Conservation (phyloP, 345 rosid species). For the Eucalyptus globulus region DNA sequence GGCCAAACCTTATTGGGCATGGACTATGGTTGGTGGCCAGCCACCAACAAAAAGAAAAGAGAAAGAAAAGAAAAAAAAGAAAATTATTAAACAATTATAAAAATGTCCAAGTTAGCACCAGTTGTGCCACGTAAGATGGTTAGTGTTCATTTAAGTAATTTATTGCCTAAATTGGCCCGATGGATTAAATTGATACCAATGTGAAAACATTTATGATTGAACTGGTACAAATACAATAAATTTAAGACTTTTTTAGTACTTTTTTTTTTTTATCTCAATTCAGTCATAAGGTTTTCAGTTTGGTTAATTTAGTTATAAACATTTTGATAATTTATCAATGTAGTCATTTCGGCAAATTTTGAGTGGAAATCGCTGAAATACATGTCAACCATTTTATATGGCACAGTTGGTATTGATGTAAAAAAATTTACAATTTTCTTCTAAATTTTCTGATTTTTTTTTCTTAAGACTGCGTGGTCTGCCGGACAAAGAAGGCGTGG, state of each 20-base stretch:
- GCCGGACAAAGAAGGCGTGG: background rate
- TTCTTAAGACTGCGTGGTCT: background rate
- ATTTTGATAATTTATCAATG: background rate
- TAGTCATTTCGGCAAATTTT: background rate
- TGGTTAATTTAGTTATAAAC: background rate
- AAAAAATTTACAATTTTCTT: background rate
- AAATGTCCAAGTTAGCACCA: background rate
- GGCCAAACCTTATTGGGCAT: too few species aligned
- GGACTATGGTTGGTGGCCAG: background rate
- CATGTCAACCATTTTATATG: rapidly evolving
- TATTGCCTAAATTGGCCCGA: background rate
- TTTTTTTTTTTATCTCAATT: background rate
- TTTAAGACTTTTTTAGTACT: too few species aligned
- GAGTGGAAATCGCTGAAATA: rapidly evolving
- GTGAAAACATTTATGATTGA: rapidly evolving
- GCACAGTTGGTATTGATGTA: rapidly evolving
- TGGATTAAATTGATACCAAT: too few species aligned
- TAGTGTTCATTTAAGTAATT: background rate
- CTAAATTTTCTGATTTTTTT: background rate
- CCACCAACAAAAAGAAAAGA: background rate
- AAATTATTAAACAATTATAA: too few species aligned
- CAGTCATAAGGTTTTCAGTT: background rate
- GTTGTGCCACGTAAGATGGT: background rate
- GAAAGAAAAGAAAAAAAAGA: background rate
- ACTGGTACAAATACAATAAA: too few species aligned